phyloP scores from a whole-genome alignment of 148 eudicot species.

The Mesembryanthemum crystallinum region DNA sequence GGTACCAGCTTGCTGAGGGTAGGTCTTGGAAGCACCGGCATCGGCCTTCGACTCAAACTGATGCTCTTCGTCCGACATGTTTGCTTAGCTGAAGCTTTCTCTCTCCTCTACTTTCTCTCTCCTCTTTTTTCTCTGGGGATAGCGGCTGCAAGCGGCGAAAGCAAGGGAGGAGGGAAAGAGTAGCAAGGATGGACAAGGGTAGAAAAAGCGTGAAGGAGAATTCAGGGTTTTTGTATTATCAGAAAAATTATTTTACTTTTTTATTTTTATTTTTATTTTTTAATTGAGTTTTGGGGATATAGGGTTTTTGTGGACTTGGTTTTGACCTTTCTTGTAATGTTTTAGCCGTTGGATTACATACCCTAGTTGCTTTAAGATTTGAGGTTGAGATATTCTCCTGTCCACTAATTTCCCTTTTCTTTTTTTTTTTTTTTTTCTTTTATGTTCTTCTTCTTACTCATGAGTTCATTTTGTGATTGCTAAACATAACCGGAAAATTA shows the following conservation, averaged over 20 bases:
- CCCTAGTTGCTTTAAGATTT: neutral
- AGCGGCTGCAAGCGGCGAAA: neutral
- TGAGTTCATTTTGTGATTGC: no score
- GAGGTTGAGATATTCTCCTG: no score
- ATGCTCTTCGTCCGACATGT: constrained; percentile 35
- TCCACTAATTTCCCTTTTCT: no score
- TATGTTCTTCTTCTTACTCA: no score
- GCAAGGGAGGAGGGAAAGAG: neutral
- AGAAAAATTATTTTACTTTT: neutral
- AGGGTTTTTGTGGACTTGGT: constrained; percentile 13
- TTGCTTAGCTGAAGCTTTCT: no score
- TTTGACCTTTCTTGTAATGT: constrained; percentile 7
- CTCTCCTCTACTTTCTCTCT: constrained; percentile 6
- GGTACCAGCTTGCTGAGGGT: constrained; percentile 35
- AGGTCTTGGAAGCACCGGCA: constrained; percentile 34
- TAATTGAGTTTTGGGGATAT: neutral
- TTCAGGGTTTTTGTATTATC: constrained; percentile 17
- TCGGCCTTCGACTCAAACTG: constrained; percentile 36
- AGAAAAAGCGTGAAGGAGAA: neutral
- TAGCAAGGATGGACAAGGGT: no score
- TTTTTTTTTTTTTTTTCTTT: no score
- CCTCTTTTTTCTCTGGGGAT: neutral
- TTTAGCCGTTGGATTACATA: constrained; percentile 2
- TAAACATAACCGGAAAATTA: no score
- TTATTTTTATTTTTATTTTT: neutral